phyloP scores from a whole-genome alignment of 768 basidiomycete species.

The Termitomyces sp. region DNA sequence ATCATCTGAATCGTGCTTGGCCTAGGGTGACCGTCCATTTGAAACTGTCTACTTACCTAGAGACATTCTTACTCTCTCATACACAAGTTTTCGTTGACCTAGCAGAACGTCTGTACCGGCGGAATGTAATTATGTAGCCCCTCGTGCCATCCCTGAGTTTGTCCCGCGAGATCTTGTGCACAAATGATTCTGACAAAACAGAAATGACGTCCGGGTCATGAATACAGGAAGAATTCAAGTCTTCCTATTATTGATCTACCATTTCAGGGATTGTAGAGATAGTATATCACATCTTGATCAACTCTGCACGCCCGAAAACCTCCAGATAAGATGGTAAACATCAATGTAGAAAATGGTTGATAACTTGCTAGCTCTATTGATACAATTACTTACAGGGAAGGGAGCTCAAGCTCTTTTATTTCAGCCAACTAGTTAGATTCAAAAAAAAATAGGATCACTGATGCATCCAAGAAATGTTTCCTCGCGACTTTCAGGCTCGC shows the following conservation, averaged over 20 bases:
- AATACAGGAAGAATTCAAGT: too few relatives aligned
- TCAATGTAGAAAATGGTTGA: not conserved
- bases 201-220: too few relatives aligned
- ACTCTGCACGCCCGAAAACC: conserved; percentile 45
- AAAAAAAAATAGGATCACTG: not conserved
- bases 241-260: too few relatives aligned
- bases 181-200: too few relatives aligned
- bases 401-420: conserved; percentile 19
- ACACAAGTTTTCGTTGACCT: conserved; percentile 73
- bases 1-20: not conserved
- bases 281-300: conserved; percentile 35
- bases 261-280: too few relatives aligned
- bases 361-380: conserved; percentile 2
- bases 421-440: not conserved
- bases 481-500: conserved; percentile 39
- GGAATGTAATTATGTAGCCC: conserved; percentile 64
- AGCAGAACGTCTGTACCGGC: conserved; percentile 67
- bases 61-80: conserved; percentile 27
- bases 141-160: conserved; percentile 32
- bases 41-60: not conserved
- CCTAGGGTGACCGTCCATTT: not conserved
- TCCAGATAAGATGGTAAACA: conserved; percentile 13
- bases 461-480: conserved; percentile 4
- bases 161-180: too few relatives aligned
- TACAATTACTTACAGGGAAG: conserved; percentile 12